Base-by-base conservation (phyloP, 768 basidiomycete genomes). In the Boletus barrowsii region DNA sequence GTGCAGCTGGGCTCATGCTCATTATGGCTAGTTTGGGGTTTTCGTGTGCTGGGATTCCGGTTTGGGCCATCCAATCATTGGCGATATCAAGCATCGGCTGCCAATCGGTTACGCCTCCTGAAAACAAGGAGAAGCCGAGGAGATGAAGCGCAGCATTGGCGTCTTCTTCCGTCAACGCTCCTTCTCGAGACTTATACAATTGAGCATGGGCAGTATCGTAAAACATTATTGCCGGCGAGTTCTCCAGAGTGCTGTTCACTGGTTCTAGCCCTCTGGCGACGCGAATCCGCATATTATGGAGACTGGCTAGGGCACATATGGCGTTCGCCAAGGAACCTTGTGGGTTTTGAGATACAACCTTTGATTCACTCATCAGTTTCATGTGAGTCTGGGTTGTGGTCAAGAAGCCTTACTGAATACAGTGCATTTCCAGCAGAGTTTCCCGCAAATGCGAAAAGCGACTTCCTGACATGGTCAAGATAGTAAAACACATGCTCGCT, bases 81-180 rank as follows among this genome's bases (percentile, higher is more conserved):
- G 89, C 83, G 20, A 90, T 77, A 37, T 79, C 75, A 62, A 93
- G 82, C 58, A 87, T 82, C 7, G 76, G 73, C 55, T 79, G 79
- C 91, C 91, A 93, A 61, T 86, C 82, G 17, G 77, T 80, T 48
- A 75, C 71, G 35, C 88, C 83, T 49, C 87, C 86, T 3, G 83
- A 84, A 65, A 91, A 73, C 55, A 88, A 76, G 42, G 86, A 87
- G 68, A 84, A 90, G 62, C 79, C 82, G 55, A 90, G 77, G 57
- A 93, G 80, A 68, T 90, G 88, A 41, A 90, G 65, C 5, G 91
- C 88, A 5, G 91, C 90, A 58, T 87, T 77, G 10, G 88, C 91
- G 61, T 92, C 88, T 45, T 76, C 76, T 54, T 88, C 88, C 40
- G 74, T 75, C 72, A 86, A 82, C 26, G 73, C 67, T 11, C 80